A percentile compares a stretch with the other conserved stretches of the same genome.
Evolutionary conservation across 495 filamentous ascomycete genomes (phyloP).

Genomic region (Annulohypoxylon maeteangense): DNA sequence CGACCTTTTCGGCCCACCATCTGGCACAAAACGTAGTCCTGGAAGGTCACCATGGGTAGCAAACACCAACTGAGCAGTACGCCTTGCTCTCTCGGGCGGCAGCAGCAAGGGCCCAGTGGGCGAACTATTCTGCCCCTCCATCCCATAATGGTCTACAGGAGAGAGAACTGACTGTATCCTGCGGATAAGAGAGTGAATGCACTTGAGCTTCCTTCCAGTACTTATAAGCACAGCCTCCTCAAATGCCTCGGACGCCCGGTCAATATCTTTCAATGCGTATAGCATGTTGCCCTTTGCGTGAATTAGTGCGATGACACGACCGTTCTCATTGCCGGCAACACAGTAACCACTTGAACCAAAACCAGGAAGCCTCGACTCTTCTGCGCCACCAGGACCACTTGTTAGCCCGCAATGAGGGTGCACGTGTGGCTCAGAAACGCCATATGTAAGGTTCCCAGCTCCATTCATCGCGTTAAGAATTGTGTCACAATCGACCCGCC

Average conservation of each 20-base stretch:
- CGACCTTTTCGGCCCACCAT: conserved; percentile 78
- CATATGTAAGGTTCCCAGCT: neutral
- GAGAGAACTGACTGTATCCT: conserved; percentile 80
- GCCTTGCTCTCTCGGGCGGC: conserved; percentile 82
- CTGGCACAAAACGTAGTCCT: conserved; percentile 78
- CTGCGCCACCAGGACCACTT: conserved; percentile 57
- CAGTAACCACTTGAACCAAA: conserved; percentile 88
- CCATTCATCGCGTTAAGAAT: neutral
- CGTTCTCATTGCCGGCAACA: conserved; percentile 89
- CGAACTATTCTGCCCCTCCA: conserved; percentile 35
- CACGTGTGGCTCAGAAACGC: conserved; percentile 9
- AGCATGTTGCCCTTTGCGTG: conserved; percentile 99
- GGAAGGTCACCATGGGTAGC: conserved; percentile 80
- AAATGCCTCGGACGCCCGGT: conserved; percentile 86
- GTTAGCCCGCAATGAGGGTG: conserved; percentile 15
- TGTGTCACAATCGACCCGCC: conserved; percentile 9
- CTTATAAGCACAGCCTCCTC: conserved; percentile 95
- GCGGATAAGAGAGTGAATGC: conserved; percentile 82
- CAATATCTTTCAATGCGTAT: conserved; percentile 88
- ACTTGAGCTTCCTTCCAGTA: conserved; percentile 74
- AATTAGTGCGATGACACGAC: conserved; percentile 88
- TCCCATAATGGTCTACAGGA: conserved; percentile 48
- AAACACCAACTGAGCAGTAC: conserved; percentile 88
- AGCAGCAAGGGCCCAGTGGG: conserved; percentile 70
- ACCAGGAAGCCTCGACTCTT: conserved; percentile 62